phyloP scores from a whole-genome alignment of 345 rosid species.

The Gossypium turneri region DNA sequence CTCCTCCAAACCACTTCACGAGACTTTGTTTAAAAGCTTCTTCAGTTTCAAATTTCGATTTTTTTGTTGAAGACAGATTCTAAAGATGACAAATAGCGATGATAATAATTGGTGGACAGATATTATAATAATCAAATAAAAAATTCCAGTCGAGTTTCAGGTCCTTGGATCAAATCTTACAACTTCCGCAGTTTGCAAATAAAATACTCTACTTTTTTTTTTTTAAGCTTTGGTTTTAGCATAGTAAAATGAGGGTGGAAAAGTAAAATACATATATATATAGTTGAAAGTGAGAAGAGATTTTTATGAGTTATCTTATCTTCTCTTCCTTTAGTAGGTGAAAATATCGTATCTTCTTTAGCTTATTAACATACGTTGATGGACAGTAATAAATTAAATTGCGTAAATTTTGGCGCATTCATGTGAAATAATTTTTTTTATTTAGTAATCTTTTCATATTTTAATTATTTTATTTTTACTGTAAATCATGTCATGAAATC shows the following conservation, averaged over 20 bases:
- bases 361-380: too few relatives aligned
- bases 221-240: neutral
- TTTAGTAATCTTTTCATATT: too few relatives aligned
- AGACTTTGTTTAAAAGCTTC: neutral
- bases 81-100: neutral
- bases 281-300: neutral
- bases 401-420: too few relatives aligned
- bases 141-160: constrained; percentile 10
- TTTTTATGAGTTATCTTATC: neutral
- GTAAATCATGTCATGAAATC: too few relatives aligned
- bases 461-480: too few relatives aligned
- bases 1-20: neutral
- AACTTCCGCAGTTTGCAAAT: constrained; percentile 12
- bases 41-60: neutral
- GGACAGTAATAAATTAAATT: too few relatives aligned
- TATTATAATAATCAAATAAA: neutral
- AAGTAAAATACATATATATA: neutral
- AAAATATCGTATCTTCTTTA: constrained; percentile 4
- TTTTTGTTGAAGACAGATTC: neutral
- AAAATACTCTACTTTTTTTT: neutral
- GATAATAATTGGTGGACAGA: constrained; percentile 14
- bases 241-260: neutral
- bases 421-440: too few relatives aligned
- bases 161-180: constrained; percentile 21
- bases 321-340: constrained; percentile 4